Conservation (phyloP, 2,329 filamentous ascomycete genomes). For the Endothia cerciana region DNA sequence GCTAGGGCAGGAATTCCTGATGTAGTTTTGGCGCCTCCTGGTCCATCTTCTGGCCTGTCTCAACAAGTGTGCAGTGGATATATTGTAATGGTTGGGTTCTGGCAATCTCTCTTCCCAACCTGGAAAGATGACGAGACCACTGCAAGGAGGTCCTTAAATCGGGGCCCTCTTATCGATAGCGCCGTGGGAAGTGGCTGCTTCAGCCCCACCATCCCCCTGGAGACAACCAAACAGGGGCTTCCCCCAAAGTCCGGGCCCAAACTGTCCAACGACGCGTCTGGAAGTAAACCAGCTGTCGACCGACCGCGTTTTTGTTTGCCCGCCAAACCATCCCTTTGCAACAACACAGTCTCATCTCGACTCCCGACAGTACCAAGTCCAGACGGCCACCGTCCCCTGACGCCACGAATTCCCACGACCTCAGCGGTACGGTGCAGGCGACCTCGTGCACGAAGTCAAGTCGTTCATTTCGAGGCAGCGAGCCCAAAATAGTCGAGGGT, state of each 20-base stretch:
- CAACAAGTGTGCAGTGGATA: neutral
- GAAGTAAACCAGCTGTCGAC: constrained; percentile 13
- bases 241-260: neutral
- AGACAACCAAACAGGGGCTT: constrained; percentile 15
- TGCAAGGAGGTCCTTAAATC: neutral
- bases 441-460: neutral
- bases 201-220: constrained; percentile 10
- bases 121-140: neutral
- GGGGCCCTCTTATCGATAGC: neutral
- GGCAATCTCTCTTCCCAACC: neutral
- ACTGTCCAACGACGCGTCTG: constrained; percentile 16
- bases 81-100: neutral
- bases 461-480: neutral
- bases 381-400: neutral
- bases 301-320: constrained; percentile 11
- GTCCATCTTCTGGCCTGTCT: neutral
- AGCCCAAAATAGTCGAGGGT: constrained; percentile 5
- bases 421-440: constrained; percentile 7
- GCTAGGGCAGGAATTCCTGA: neutral
- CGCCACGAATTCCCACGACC: neutral
- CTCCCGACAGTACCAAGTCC: neutral
- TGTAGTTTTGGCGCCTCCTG: neutral
- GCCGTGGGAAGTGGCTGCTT: neutral
- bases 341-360: neutral
- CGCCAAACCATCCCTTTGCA: neutral